Base-by-base conservation (phyloP, 2,329 filamentous ascomycete genomes). In the Elsinoe arachidis region DNA sequence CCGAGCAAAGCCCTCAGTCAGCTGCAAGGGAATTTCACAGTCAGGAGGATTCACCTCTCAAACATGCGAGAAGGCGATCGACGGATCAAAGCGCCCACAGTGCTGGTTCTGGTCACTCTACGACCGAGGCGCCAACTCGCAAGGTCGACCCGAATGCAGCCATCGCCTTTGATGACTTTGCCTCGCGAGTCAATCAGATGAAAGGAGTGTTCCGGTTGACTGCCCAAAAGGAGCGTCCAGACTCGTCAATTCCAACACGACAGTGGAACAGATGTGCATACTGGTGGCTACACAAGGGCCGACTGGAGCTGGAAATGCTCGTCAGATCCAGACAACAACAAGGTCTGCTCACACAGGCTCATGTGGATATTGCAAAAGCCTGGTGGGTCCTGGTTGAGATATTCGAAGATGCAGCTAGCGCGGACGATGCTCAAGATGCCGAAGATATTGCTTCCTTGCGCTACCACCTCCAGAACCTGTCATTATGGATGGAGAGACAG, bases 221-320 rank as follows among this genome's bases (percentile, higher is more conserved):
- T 58, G 85, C 90, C 0, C 88, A 95, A 69, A 80, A 84, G 33
- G 77, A 85, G 30, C 84, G 82, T 61, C 83, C 88, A 0, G 68
- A 90, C 3, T 77, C 81, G 57, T 78, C 80, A 30, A 85, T 82
- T 53, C 75, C 82, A 0, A 77, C 86, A 0, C 37, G 59, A 1
- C 64, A 65, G 51, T 86, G 91, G 74, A 77, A 86, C 9, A 80
- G 88, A 58, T 85, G 84, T 21, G 85, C 83, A 2, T 75, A 88
- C 0, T 96, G 91, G 91, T 96, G 91, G 91, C 95, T 96, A 66
- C 68, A 95, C 46, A 86, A 83, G 63, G 91, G 90, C 17, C 84
- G 90, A 60, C 82, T 85, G 66, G 83, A 84, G 9, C 77, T 96
- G 54, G 91, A 96, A 69, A 71, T 74, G 11, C 77, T 85, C 38